Conservation (phyloP, 179 eudicot species). For the Silene noctiflora region DNA sequence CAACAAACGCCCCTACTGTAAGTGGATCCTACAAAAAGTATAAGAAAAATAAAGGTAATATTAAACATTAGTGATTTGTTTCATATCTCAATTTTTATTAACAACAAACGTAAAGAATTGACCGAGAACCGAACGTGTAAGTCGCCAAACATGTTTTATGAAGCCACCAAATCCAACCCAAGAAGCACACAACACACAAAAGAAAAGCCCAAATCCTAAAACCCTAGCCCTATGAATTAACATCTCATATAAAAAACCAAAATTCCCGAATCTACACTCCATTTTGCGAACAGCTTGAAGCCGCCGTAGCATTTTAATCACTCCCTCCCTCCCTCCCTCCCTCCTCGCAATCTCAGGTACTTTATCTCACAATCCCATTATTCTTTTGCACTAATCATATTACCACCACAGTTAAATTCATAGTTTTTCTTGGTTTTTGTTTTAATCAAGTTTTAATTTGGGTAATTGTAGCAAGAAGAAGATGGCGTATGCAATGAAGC, state of each 20-base stretch:
- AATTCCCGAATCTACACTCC: background rate
- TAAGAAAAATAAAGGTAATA: too few species aligned
- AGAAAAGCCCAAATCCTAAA: slow-evolving; percentile 20
- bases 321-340: background rate
- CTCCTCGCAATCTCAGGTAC: slow-evolving; percentile 9
- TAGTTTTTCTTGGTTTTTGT: background rate
- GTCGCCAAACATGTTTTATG: background rate
- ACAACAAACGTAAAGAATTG: too few species aligned
- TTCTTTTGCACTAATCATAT: background rate
- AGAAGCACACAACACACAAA: background rate
- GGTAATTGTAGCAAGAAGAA: background rate
- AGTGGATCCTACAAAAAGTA: too few species aligned
- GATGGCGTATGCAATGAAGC: slow-evolving; percentile 74
- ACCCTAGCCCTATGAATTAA: slow-evolving; percentile 24
- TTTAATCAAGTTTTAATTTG: background rate
- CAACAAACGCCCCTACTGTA: too few species aligned
- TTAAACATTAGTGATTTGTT: too few species aligned
- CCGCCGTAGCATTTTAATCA: slow-evolving; percentile 5
- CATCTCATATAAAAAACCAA: background rate
- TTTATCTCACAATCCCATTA: background rate
- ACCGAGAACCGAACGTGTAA: background rate
- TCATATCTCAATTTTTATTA: too few species aligned
- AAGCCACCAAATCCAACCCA: background rate
- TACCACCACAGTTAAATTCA: background rate
- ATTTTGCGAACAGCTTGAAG: slow-evolving; percentile 14